phyloP scores from a whole-genome alignment of 2,329 filamentous ascomycete genomes.

The Erysiphe pulchra region DNA sequence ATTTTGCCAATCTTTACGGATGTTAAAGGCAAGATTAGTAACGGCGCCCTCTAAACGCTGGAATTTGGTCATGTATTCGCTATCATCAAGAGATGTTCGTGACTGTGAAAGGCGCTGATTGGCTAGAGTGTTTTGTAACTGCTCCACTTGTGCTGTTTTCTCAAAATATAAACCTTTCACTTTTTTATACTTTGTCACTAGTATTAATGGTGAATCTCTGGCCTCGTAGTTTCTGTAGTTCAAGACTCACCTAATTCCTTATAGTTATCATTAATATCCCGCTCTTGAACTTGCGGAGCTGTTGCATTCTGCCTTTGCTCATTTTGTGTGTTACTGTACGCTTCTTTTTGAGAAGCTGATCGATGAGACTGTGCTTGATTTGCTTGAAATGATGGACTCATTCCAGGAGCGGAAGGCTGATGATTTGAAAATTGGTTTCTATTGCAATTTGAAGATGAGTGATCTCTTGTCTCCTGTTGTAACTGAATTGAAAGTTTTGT shows the following conservation, averaged over 20 bases:
- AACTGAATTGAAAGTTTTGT: constrained; percentile 9
- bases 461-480: constrained; percentile 9
- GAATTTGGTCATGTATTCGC: constrained; percentile 74
- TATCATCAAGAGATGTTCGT: constrained; percentile 82
- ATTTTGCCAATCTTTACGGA: constrained; percentile 75
- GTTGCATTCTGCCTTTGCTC: constrained; percentile 22
- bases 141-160: constrained; percentile 67
- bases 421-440: constrained; percentile 7
- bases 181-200: constrained; percentile 90
- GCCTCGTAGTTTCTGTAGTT: neutral
- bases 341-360: constrained; percentile 13
- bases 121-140: constrained; percentile 88
- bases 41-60: constrained; percentile 80
- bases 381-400: constrained; percentile 7
- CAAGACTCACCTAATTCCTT: constrained; percentile 17
- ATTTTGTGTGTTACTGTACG: constrained; percentile 8
- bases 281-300: constrained; percentile 14
- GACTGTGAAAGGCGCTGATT: constrained; percentile 90
- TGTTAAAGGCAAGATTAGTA: constrained; percentile 84
- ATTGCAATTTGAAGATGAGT: constrained; percentile 9
- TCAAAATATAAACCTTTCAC: constrained; percentile 97
- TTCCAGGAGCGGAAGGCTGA: constrained; percentile 8
- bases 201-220: constrained; percentile 2
- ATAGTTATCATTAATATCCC: constrained; percentile 14
- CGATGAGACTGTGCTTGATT: constrained; percentile 10